Percentiles rank a stretch among this genome's conserved stretches.
Conservation (phyloP, 768 basidiomycete genomes). For the Lanmaoa pseudosensibilis region DNA sequence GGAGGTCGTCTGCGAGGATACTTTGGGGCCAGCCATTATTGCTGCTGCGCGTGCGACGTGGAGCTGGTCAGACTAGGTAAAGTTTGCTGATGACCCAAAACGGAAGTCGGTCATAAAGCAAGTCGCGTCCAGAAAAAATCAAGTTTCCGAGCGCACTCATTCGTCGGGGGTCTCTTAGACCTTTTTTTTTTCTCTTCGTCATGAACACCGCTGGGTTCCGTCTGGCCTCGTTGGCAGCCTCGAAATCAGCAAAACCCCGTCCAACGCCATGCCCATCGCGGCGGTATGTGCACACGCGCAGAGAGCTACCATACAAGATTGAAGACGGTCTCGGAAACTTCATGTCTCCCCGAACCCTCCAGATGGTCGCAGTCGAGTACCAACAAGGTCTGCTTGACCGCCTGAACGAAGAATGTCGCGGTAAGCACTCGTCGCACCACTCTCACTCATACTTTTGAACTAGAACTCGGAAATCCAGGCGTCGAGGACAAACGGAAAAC, state of each 20-base stretch:
- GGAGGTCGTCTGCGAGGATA: slow-evolving; percentile 12
- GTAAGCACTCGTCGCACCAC: slow-evolving; percentile 42
- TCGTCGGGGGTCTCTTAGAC: not conserved
- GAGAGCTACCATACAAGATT: slow-evolving; percentile 60
- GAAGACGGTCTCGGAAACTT: slow-evolving; percentile 78
- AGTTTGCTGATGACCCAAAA: slow-evolving; percentile 6
- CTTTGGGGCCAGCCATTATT: slow-evolving; percentile 38
- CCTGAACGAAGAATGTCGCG: slow-evolving; percentile 70
- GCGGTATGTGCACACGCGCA: slow-evolving; percentile 49
- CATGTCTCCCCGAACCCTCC: slow-evolving; percentile 70
- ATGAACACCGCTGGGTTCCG: slow-evolving; percentile 27
- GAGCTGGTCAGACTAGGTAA: slow-evolving; percentile 7
- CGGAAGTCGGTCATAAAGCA: slow-evolving; percentile 3
- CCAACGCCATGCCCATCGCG: slow-evolving; percentile 25
- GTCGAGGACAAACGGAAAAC: slow-evolving; percentile 54
- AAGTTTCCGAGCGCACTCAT: not conserved
- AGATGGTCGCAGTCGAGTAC: slow-evolving; percentile 75
- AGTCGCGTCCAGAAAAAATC: slow-evolving; percentile 7
- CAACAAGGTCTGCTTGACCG: slow-evolving; percentile 81
- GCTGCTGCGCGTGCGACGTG: slow-evolving; percentile 26
- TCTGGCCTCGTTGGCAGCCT: slow-evolving; percentile 20
- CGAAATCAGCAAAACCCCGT: slow-evolving; percentile 13
- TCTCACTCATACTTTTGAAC: not conserved
- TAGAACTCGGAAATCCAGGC: slow-evolving; percentile 35
- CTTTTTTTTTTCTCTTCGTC: not conserved